Percentiles rank a stretch among this genome's conserved stretches.
Conservation (phyloP, 2,329 filamentous ascomycete genomes). For the Curvularia eragrostidis region DNA sequence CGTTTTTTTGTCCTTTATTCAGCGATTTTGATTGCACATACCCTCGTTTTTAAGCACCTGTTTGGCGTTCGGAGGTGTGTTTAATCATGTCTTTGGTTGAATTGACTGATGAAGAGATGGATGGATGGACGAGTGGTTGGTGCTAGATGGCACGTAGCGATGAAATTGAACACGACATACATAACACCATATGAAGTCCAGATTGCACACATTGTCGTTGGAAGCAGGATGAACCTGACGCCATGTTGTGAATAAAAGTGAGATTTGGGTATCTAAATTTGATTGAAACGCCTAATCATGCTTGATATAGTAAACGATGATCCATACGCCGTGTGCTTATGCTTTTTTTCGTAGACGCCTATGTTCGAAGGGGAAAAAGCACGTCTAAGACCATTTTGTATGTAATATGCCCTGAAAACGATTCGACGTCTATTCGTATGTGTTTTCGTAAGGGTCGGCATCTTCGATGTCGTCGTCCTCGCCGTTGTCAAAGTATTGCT, state of each 20-base stretch:
- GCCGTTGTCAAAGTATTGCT: constrained; percentile 61
- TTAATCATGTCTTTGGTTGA: not conserved
- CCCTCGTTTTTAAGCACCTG: constrained; percentile 9
- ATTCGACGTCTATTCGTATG: constrained; percentile 36
- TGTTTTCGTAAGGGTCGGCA: constrained; percentile 46
- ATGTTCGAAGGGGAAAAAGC: not conserved
- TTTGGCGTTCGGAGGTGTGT: not conserved
- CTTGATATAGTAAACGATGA: not conserved
- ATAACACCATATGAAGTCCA: not conserved
- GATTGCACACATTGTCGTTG: not conserved
- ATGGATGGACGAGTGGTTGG: not conserved
- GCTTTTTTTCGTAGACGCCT: not conserved
- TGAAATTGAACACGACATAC: constrained; percentile 2
- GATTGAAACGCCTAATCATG: constrained; percentile 21
- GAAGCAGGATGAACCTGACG: not conserved
- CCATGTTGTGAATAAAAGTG: not conserved
- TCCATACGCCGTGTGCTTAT: not conserved
- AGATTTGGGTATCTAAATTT: constrained; percentile 28
- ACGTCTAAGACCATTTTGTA: not conserved
- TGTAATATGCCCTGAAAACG: constrained; percentile 2
- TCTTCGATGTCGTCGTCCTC: constrained; percentile 58
- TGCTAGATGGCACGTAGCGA: not conserved
- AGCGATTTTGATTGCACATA: constrained; percentile 6
- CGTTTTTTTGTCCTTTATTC: not conserved
- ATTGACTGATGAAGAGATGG: not conserved